Base-by-base conservation (phyloP, 495 filamentous ascomycete species). In the Tuber melanosporum region DNA sequence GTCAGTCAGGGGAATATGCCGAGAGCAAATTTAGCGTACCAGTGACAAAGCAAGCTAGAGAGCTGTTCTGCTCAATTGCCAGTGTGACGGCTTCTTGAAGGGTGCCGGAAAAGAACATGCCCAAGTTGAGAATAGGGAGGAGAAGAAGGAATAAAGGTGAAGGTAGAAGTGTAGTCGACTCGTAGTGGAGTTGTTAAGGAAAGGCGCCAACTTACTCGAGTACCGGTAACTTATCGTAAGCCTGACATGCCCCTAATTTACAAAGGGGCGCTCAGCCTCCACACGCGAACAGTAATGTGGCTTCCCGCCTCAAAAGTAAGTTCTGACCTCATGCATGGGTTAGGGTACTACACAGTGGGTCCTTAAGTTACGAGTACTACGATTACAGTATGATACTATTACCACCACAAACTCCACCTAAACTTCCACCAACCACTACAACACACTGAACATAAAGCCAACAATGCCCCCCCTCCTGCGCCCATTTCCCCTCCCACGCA, bases 21-120 rank as follows among this genome's bases (percentile, higher is more conserved):
- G 52, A 32, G 26, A 26, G 22, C 4, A 47, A 47, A 19, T 19
- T 5, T 47, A 14, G 52, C 88, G 71, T 73, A 91, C 90, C 90
- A 85, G 85, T 83, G 47, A 92, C 88, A 85, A 94, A 93, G 83
- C 92, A 93, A 70, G 88, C 87, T 8, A 94, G 89, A 19, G 88
- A 84, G 79, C 91, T 91, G 42, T 84, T 81, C 82, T 93, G 85
- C 72, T 89, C 88, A 17, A 98, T 85, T 32, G 95, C 93, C 39
- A 88, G 84, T 10, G 88, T 86, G 80, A 98, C 95, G 71, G 93
- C 95, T 73, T 90, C 89, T 80, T 95, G 90, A 10, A 97, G 85
- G 76, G 88, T 89, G 36, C 94, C 95, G 72, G 90, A 75, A 81
- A 91, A 95, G 85, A 98, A 98, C 88, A 95, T 91, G 8, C 62